phyloP scores from a whole-genome alignment of 805 yeast species.

The Wickerhamomyces canadensis region DNA sequence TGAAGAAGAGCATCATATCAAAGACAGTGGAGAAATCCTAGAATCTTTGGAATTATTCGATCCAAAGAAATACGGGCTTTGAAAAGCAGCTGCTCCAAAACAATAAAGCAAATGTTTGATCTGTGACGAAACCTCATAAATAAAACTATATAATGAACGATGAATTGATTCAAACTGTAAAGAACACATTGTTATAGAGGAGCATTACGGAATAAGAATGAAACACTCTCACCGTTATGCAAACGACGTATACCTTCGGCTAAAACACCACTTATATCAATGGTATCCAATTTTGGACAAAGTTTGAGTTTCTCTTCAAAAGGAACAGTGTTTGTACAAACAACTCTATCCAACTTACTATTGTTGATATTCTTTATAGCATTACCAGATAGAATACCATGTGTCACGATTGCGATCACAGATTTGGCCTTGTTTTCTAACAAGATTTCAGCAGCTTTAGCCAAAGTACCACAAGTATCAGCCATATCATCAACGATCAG shows the following conservation, averaged over 20 bases:
- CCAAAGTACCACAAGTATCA: constrained; percentile 82
- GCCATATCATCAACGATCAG: constrained; percentile 86
- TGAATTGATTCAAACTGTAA: neutral
- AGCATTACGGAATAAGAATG: constrained; percentile 69
- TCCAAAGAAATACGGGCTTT: constrained; percentile 39
- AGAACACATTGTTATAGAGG: constrained; percentile 34
- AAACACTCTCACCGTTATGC: constrained; percentile 83
- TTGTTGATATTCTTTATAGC: constrained; percentile 68
- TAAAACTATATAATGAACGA: neutral
- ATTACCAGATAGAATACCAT: constrained; percentile 71
- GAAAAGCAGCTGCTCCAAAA: too few species aligned
- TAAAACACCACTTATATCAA: constrained; percentile 67
- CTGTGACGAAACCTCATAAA: neutral
- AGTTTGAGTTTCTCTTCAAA: constrained; percentile 53
- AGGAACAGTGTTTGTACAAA: constrained; percentile 79
- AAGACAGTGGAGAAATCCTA: constrained; percentile 53
- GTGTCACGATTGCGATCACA: constrained; percentile 80
- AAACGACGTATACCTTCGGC: constrained; percentile 82
- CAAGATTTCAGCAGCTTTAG: constrained; percentile 74
- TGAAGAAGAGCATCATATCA: constrained; percentile 44
- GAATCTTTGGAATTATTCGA: constrained; percentile 49
- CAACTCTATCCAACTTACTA: constrained; percentile 61
- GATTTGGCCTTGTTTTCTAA: constrained; percentile 62
- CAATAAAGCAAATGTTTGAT: too few species aligned
- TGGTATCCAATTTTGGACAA: constrained; percentile 60